Evolutionary conservation across 805 yeast species (phyloP).

Genomic region (Ogataea dorogensis): DNA sequence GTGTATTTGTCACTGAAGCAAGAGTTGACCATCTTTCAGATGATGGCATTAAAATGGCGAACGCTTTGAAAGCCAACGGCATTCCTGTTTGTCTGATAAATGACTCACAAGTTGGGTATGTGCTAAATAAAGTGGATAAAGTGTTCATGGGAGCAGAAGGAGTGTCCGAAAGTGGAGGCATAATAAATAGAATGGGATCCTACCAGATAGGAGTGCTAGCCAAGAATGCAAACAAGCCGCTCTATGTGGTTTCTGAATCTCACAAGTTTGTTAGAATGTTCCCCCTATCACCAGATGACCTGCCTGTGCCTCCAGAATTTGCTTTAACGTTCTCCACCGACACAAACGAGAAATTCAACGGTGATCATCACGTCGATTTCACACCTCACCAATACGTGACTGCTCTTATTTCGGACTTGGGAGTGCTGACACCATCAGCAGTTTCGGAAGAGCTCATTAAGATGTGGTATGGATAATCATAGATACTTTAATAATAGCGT

Average conservation of each 20-base stretch:
- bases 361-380: constrained; percentile 72
- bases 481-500: constrained; percentile 7
- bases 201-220: constrained; percentile 94
- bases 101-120: constrained; percentile 92
- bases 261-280: constrained; percentile 96
- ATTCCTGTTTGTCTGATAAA: constrained; percentile 87
- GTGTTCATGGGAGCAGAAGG: constrained; percentile 98
- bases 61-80: constrained; percentile 60
- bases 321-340: constrained; percentile 46
- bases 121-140: constrained; percentile 87
- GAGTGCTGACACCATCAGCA: constrained; percentile 95
- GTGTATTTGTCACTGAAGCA: constrained; percentile 91
- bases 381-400: constrained; percentile 96
- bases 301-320: constrained; percentile 54
- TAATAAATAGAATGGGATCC: constrained; percentile 91
- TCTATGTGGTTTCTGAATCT: constrained; percentile 90
- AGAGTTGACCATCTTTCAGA: constrained; percentile 78
- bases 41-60: constrained; percentile 74
- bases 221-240: constrained; percentile 84
- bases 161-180: constrained; percentile 98
- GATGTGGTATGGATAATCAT: constrained; percentile 85
- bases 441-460: constrained; percentile 98
- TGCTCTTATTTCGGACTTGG: constrained; percentile 92
- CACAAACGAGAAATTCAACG: constrained; percentile 31
- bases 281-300: constrained; percentile 89